Conservation (phyloP, 305 asterid genomes). For the Rubia peregrina region DNA sequence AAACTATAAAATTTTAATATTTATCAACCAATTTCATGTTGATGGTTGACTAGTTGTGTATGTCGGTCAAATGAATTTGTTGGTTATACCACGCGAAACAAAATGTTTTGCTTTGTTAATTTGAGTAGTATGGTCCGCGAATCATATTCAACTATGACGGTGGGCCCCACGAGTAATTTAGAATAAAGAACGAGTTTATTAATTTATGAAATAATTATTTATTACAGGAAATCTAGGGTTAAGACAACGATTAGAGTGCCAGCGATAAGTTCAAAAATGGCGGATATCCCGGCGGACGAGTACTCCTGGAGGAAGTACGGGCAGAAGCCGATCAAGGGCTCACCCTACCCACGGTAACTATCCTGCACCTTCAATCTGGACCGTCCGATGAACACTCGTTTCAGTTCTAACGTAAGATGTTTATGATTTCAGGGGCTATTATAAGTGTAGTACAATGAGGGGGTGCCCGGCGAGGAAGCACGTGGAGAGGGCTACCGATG, state of each 20-base stretch:
- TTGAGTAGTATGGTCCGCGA: not conserved
- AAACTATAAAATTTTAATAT: not conserved
- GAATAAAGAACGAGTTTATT: not conserved
- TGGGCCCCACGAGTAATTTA: not conserved
- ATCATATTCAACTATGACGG: not conserved
- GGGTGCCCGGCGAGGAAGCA: constrained; percentile 86
- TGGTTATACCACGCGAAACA: not conserved
- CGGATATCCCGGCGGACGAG: constrained; percentile 69
- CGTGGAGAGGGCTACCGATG: constrained; percentile 78
- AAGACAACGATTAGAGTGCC: constrained; percentile 56
- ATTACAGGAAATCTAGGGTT: constrained; percentile 51
- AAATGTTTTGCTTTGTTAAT: not conserved
- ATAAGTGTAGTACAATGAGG: constrained; percentile 57
- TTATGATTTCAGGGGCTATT: constrained; percentile 54
- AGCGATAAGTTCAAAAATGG: constrained; percentile 60
- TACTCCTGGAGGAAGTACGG: constrained; percentile 83
- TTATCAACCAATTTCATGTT: not conserved
- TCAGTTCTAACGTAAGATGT: not conserved
- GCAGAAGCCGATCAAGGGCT: constrained; percentile 78
- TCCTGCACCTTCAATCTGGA: constrained; percentile 13
- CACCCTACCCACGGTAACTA: constrained; percentile 70
- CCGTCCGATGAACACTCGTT: not conserved
- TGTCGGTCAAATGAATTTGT: not conserved
- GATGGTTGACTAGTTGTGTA: not conserved
- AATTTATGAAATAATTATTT: not conserved